These are phyloP conservation scores for Brachypodium distachyon DNA, from an alignment of 202 grass and related monocot species.

Conservation along the genomic window DNA sequence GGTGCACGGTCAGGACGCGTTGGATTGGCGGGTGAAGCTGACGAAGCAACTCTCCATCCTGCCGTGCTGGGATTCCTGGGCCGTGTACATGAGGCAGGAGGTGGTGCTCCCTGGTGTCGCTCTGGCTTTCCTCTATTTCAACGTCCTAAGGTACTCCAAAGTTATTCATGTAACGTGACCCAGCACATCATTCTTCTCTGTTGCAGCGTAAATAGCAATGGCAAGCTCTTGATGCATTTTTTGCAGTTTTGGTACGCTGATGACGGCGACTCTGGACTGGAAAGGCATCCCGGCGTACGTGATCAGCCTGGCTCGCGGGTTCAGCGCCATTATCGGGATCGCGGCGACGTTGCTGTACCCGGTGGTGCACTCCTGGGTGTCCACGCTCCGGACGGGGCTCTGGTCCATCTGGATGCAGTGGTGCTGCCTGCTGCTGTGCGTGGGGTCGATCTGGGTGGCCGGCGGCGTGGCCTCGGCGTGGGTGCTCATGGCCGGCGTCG, in stretches of 20 bases:
- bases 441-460: constrained; percentile 57
- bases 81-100: constrained; percentile 67
- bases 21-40: constrained; percentile 20
- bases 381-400: constrained; percentile 60
- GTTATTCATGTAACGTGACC: no score
- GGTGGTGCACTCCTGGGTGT: constrained; percentile 43
- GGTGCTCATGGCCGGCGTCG: constrained; percentile 87
- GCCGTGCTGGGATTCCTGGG: constrained; percentile 71
- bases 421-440: constrained; percentile 68
- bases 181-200: no score
- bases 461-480: constrained; percentile 43
- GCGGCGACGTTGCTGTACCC: constrained; percentile 73
- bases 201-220: no score
- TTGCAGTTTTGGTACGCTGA: constrained; percentile 78
- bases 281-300: constrained; percentile 79
- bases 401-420: constrained; percentile 92
- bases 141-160: constrained; percentile 49
- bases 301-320: constrained; percentile 60
- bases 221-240: no score
- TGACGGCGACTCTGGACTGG: constrained; percentile 91
- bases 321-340: constrained; percentile 69
- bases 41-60: constrained; percentile 45
- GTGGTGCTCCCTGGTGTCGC: constrained; percentile 70
- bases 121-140: constrained; percentile 81
- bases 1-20: not conserved